Base-by-base conservation (phyloP, 257 asterid species). In the Forsythia suspensa region DNA sequence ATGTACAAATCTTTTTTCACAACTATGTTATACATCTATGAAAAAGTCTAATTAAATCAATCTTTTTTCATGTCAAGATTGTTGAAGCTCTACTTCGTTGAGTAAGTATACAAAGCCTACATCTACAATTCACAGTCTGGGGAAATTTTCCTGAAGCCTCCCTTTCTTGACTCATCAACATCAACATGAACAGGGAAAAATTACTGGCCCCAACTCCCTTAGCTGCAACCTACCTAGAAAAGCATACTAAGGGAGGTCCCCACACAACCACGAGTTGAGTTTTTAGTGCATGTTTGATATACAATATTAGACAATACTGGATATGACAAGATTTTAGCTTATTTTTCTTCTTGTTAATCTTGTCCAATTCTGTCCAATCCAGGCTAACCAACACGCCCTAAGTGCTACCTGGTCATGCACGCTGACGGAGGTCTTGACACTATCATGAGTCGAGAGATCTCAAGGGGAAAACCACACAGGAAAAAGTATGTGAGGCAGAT, bases 91-190 rank as follows among this genome's bases (percentile, higher is more conserved):
- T 55, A 57, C 73, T 40, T 73, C 72, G 21, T 57, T 76, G 66
- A 55, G 66, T 21, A 65, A 29, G 51, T 40, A 69, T 74, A 76
- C 79, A 78, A 76, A 52, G 38, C 51, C 90, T 86, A 81, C 81
- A 55, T 52, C 91, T 82, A 81, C 66, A 74, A 77, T 74, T 82
- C 76, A 69, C 11, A 36, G 68, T 44, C 82, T 71, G 63, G 16
- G 70, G 63, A 76, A 66, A 41, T 4, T 21, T 80, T 67, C 79
- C 72, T 73, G 13, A 39, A 80, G 66, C 59, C 76, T 68, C 70
- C 70, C 57, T 74, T 66, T 75, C 78, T 75, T 74, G 65, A 76
- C 39, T 34, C 67, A 38, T 21, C 36, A 57, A 73, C 81, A 38
- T 20, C 36, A 41, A 73, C 79, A 34, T 57, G 65, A 44, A 59